These are phyloP conservation scores for Lotus japonicus DNA, from an alignment of 306 rosid genomes.

Conservation along the genomic window DNA sequence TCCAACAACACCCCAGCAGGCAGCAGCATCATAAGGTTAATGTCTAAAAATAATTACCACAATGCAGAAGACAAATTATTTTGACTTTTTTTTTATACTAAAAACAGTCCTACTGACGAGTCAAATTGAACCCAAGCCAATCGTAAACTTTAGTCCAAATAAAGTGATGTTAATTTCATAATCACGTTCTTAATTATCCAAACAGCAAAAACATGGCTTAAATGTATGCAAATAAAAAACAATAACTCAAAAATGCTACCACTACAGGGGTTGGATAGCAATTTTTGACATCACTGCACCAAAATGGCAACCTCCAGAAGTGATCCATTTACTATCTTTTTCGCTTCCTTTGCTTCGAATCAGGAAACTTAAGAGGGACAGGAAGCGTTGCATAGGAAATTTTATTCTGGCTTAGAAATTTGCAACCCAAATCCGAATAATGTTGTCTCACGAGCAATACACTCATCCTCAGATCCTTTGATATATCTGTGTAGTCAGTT, in stretches of 20 bases:
- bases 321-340: not conserved
- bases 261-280: not conserved
- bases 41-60: no score
- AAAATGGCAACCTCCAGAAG: not conserved
- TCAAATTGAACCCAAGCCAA: no score
- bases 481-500: conserved; percentile 49
- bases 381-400: conserved; percentile 40
- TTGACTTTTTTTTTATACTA: no score
- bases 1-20: no score
- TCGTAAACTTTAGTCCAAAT: no score
- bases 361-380: conserved; percentile 66
- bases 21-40: no score
- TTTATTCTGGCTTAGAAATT: conserved; percentile 20
- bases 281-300: not conserved
- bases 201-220: not conserved
- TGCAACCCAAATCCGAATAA: conserved; percentile 70
- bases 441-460: conserved; percentile 1
- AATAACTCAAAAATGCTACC: not conserved
- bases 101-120: no score
- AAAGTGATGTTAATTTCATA: not conserved
- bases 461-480: conserved; percentile 65
- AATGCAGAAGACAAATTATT: no score
- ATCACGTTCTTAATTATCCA: not conserved
- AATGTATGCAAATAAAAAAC: not conserved
- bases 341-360: conserved; percentile 28